Evolutionary conservation across 768 basidiomycete genomes (phyloP), one percentile per base, ranked within the genome.

Genomic region (Cyathus striatus): DNA sequence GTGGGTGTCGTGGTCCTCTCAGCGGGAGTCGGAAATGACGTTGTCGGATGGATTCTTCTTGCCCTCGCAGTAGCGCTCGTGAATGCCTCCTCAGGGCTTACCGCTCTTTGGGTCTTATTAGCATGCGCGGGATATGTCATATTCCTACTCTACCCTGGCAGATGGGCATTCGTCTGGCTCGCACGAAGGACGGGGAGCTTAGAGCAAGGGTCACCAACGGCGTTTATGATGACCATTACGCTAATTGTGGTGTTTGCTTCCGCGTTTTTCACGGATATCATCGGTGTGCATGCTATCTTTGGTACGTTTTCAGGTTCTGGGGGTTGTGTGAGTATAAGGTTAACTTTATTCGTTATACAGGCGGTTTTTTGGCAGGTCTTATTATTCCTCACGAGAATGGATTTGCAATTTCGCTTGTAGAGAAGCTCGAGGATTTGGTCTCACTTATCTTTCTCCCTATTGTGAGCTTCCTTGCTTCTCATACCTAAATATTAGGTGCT

Each of bases 381-480:
- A 77, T 91, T 52, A 78, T 93, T 22, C 91, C 92, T 4, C 81
- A 86, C 46, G 81, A 89, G 26, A 84, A 86, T 45, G 89, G 89
- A 0, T 89, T 81, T 55, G 86, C 81, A 5, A 86, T 90, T 44
- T 73, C 85, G 0, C 56, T 94, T 13, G 83, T 88, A 0, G 88
- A 90, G 51, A 93, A 87, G 60, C 61, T 93, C 21, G 92, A 96
- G 62, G 92, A 95, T 68, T 64, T 93, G n/a, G 81, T 92, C 6
- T 64, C 75, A 3, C 78, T 90, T 45, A 55, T 90, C 3, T 78
- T 91, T 55, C 53, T 93, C 23, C 90, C 90, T 5, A 69, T 90
- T 44, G 87, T 89, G 57, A 46, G 84, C 61, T 20, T 23, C 24
- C 23, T 43, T 36, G 14, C 13, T 20, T 34, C 17, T 4, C 39